Evolutionary conservation across 495 filamentous ascomycete species (phyloP), one percentile per base, ranked within the genome.

Genomic region (Talaromyces wortmannii): DNA sequence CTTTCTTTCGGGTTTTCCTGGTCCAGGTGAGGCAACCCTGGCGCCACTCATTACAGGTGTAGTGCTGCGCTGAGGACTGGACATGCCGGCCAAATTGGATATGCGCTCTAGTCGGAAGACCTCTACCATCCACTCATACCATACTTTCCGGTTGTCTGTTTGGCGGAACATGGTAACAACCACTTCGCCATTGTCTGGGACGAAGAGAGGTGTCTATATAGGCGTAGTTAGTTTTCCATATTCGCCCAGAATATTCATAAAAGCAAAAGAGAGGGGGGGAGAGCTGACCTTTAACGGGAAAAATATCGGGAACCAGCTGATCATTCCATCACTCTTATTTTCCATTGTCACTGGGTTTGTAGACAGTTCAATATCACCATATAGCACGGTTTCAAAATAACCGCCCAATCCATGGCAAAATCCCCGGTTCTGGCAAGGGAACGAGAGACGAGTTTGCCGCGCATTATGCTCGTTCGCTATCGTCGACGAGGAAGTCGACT

Each of bases 71-170:
- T 45, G 52, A 30, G 52, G 29, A 32, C 61, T 55, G 45, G 46
- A 52, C 59, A 55, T 1, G 52, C 29, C 30, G 52, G 56, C 13
- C 6, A 36, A 40, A 5, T 40, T 40, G 6, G 52, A 15, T 23
- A 16, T 31, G 7, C 59, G 67, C 53, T 76, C 71, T n/a, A 75
- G 64, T 7, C 84, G 76, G 63, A 86, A 95, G 18, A 84, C 87
- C 67, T 97, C 94, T 0, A 95, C 85, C 61, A 94, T 78, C 94
- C 94, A 99, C 68, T 99, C 92, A 67, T 99, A 99, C 95, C 94
- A 99, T 11, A 97, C 92, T 72, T 91, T 95, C 16, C 88, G 81
- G 62, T 95, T 89, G 66, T 97, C 92, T 6, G 94, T 97, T 68
- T 92, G 88, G 57, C 94, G 82, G 83, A 90, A 97, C 80, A 99